Evolutionary conservation across 169 alveolate species (phyloP), one percentile per base, ranked within the genome.

Genomic region (Toxoplasma gondii): DNA sequence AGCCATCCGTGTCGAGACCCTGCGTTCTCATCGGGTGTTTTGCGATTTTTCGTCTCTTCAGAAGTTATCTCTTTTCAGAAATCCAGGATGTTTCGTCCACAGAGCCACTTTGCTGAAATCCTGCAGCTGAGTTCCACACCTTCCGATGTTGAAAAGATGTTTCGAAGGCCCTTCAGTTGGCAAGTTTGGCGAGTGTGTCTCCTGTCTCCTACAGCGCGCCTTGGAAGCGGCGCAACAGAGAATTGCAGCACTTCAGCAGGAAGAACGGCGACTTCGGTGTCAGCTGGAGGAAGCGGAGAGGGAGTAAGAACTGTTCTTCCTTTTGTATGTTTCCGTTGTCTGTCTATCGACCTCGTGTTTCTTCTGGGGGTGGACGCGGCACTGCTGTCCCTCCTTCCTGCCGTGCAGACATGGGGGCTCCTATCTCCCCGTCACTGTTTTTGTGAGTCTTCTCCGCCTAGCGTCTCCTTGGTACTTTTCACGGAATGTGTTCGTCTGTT

Each of bases 151-250:
- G n/a, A n/a, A n/a, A n/a, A n/a, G n/a, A n/a, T n/a, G n/a, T n/a
- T n/a, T n/a, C n/a, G n/a, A n/a, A n/a, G n/a, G n/a, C n/a, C n/a
- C n/a, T n/a, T n/a, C n/a, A n/a, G n/a, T n/a, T n/a, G n/a, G n/a
- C n/a, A n/a, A n/a, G n/a, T n/a, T n/a, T n/a, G n/a, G n/a, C n/a
- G n/a, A n/a, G n/a, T n/a, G n/a, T n/a, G 58, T 36, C n/a, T 78
- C n/a, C n/a, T 41, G 12, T 17, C 7, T 78, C 45, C 10, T 1
- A 2, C 86, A 78, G 86, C 22, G 86, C 1, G 86, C 86, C 49
- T n/a, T 78, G 27, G 86, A 78, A 78, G 86, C n/a, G 1, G 86
- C 86, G 5, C 86, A 78, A 45, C 49, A 78, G 86, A 7, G 86
- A 4, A 78, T 78, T n/a, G 44, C 86, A 12, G 86, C 86, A 16